A percentile compares a stretch with the other conserved stretches of the same genome.
Evolutionary conservation across 2,329 filamentous ascomycete species (phyloP).

Genomic region (Claviceps sorghi): DNA sequence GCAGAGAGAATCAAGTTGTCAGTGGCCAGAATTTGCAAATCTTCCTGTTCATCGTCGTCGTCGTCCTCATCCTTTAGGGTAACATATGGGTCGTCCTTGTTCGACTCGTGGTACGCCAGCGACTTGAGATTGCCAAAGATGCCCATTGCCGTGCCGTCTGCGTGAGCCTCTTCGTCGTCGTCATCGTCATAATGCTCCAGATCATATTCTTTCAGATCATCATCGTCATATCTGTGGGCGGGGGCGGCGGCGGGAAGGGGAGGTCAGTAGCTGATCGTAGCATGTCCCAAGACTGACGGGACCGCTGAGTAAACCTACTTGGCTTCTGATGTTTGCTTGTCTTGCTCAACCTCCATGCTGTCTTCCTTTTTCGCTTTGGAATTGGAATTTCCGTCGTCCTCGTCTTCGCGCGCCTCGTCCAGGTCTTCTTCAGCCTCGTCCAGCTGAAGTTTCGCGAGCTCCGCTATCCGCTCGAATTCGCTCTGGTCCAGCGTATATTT

Average conservation of each 20-base stretch:
- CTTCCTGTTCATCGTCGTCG: slow-evolving; percentile 78
- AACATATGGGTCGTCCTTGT: slow-evolving; percentile 93
- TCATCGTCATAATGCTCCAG: slow-evolving; percentile 92
- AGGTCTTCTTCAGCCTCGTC: slow-evolving; percentile 86
- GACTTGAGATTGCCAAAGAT: slow-evolving; percentile 96
- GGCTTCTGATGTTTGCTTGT: neutral
- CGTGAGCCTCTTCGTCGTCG: slow-evolving; percentile 34
- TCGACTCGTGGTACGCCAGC: slow-evolving; percentile 82
- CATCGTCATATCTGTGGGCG: slow-evolving; percentile 48
- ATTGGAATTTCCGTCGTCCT: slow-evolving; percentile 13
- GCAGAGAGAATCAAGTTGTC: slow-evolving; percentile 88
- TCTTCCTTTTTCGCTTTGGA: slow-evolving; percentile 18
- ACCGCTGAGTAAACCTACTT: slow-evolving; percentile 3
- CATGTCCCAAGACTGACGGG: too few relatives aligned
- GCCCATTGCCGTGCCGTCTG: slow-evolving; percentile 54
- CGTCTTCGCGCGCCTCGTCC: slow-evolving; percentile 46
- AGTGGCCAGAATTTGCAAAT: slow-evolving; percentile 80
- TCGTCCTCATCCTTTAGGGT: slow-evolving; percentile 55
- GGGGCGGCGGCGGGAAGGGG: neutral
- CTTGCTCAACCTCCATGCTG: slow-evolving; percentile 17
- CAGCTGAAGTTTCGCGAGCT: slow-evolving; percentile 62
- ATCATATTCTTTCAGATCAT: slow-evolving; percentile 91
- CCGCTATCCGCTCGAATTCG: slow-evolving; percentile 62
- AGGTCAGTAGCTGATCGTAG: slow-evolving; percentile 8
- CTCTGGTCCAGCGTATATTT: slow-evolving; percentile 64